Evolutionary conservation across 1,284 basidiomycete genomes (phyloP).

Genomic region (Trametes hirsuta): DNA sequence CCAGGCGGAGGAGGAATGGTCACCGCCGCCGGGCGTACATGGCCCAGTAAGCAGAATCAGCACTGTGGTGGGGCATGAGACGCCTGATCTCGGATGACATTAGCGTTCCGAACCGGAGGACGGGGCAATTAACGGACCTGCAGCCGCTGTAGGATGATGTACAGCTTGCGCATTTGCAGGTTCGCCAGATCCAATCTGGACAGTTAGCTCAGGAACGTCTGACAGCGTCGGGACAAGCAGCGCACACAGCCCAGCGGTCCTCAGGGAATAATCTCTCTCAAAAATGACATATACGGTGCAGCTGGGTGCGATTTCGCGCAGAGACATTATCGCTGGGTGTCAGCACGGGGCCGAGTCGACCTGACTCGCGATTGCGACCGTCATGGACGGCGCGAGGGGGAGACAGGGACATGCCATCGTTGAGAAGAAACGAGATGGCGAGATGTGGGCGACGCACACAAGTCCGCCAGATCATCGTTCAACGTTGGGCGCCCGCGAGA

Average conservation of each 20-base stretch:
- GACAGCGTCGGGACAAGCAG: conserved; percentile 1
- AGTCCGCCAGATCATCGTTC: background rate
- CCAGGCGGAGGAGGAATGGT: background rate
- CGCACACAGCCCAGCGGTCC: conserved; percentile 9
- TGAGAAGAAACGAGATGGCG: conserved; percentile 15
- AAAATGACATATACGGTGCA: conserved; percentile 9
- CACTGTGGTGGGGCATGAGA: background rate
- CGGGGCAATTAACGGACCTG: conserved; percentile 7
- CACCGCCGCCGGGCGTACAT: background rate
- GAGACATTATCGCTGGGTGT: background rate
- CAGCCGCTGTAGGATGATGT: background rate
- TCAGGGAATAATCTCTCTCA: background rate
- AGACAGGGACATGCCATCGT: conserved; percentile 3
- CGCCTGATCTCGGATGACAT: conserved; percentile 16
- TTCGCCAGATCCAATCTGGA: conserved; percentile 2
- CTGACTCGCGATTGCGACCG: background rate
- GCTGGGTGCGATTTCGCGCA: background rate
- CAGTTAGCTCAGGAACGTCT: conserved; percentile 2
- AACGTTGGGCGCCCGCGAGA: background rate
- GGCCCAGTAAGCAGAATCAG: background rate
- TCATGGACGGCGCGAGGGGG: background rate
- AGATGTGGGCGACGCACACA: conserved; percentile 6
- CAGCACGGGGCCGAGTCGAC: background rate
- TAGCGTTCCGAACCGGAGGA: conserved; percentile 20
- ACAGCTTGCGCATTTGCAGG: conserved; percentile 4